Conservation (phyloP, 495 filamentous ascomycete species). For the Penicillium lividum region DNA sequence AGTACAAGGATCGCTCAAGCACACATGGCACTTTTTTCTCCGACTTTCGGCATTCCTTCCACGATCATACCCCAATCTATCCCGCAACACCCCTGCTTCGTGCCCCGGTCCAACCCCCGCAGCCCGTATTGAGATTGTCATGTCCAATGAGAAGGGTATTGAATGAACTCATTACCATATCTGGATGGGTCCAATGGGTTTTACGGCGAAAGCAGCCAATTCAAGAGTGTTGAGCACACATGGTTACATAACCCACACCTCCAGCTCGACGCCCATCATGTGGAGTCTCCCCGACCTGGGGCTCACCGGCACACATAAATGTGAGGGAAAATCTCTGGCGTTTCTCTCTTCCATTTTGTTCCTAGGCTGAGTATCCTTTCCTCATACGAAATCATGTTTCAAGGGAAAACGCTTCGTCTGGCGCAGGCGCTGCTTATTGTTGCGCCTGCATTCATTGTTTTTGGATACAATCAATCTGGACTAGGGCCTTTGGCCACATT, state of each 20-base stretch:
- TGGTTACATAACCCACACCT: not conserved
- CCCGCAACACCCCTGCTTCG: not conserved
- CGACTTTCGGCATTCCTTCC: constrained; percentile 1
- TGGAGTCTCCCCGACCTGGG: constrained; percentile 5
- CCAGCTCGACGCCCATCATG: not conserved
- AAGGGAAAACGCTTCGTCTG: constrained; percentile 22
- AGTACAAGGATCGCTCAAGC: not conserved
- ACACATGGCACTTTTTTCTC: not conserved
- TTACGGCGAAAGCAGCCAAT: not conserved
- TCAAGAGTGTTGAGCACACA: not conserved
- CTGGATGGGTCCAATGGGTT: not conserved
- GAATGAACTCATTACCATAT: not conserved
- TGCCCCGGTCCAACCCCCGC: not conserved
- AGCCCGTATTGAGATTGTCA: not conserved
- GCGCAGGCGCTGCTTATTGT: constrained; percentile 38
- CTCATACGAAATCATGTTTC: constrained; percentile 3
- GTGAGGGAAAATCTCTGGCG: not conserved
- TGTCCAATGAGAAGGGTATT: not conserved
- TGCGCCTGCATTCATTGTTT: constrained; percentile 39
- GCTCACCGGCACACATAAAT: constrained; percentile 1
- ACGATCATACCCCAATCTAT: constrained; percentile 1
- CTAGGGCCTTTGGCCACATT: constrained; percentile 29
- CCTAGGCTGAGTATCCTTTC: not conserved
- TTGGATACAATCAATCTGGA: constrained; percentile 39
- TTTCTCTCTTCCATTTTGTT: not conserved